Base-by-base conservation (phyloP, 2,329 filamentous ascomycete species). In the Claviceps sp. region DNA sequence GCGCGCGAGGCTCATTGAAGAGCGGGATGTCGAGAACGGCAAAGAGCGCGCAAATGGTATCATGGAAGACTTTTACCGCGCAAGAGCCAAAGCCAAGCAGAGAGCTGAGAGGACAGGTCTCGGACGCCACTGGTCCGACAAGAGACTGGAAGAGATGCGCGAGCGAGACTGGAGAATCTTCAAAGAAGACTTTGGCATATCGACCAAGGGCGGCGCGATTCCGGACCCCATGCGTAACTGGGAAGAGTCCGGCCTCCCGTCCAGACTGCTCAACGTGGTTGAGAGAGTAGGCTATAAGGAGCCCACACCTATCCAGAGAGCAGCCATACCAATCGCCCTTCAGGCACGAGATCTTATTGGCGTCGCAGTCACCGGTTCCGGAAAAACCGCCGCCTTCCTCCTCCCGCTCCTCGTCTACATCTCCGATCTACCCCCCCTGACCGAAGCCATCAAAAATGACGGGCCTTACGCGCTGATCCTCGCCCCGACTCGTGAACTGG, bases 151-250 rank as follows among this genome's bases (percentile, higher is more conserved):
- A 14, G 87, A 95, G 61, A 98, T 98, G 93, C 86, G 88, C 56
- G 90, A 97, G 70, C 79, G 93, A 65, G 93, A 98, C 68, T 98
- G 93, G 93, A 87, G 93, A 64, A 97, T 98, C 60, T 96, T 98
- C 81, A 98, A 97, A 70, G 93, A 97, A 67, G 90, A 98, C 68
- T 97, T 95, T 71, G 94, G 93, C 60, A 98, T 98, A 64, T 78
- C 85, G 42, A 96, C 89, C 8, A 97, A 95, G 67, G 93, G 93
- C 53, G 91, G 91, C 44, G 77, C 78, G 26, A 88, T 97, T 52
- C 93, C 93, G 1, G 91, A 97, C 61, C 93, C 93, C 0, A 97
- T 98, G 90, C 88, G 93, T 48, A 88, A 77, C 59, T 98, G 93
- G 93, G 65, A 78, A 46, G 93, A 98, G 67, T 95, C 90, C 3